Percentiles rank a stretch among this genome's conserved stretches.
Evolutionary conservation across 2,329 filamentous ascomycete genomes (phyloP).

Genomic region (Esteya vermicola): DNA sequence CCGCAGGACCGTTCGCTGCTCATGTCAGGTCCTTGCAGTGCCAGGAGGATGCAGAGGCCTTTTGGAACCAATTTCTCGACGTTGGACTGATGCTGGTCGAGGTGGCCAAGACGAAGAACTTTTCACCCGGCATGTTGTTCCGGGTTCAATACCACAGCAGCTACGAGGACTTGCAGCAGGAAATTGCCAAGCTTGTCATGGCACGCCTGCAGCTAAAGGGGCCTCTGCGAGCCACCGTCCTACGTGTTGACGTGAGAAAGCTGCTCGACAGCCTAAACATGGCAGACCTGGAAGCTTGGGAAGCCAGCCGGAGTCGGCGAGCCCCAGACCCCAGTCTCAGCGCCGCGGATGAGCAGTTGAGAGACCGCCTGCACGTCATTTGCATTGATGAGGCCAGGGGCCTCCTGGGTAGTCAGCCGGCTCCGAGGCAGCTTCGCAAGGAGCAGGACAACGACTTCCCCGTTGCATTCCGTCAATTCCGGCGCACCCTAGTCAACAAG

Average conservation of each 20-base stretch:
- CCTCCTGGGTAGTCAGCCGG: not conserved
- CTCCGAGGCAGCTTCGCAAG: not conserved
- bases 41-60: not conserved
- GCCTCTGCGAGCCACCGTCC: not conserved
- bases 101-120: not conserved
- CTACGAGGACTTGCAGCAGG: not conserved
- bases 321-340: not conserved
- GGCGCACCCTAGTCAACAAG: not conserved
- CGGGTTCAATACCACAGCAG: not conserved
- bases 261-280: not conserved
- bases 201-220: too few relatives aligned
- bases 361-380: not conserved
- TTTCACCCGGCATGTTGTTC: not conserved
- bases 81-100: not conserved
- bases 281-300: too few relatives aligned
- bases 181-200: not conserved
- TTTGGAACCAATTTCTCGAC: not conserved
- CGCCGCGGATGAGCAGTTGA: not conserved
- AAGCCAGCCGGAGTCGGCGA: too few relatives aligned
- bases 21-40: not conserved
- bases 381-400: constrained; percentile 1
- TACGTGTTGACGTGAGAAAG: not conserved
- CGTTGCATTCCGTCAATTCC: constrained; percentile 1
- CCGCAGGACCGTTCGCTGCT: not conserved
- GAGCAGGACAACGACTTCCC: not conserved